Conservation (phyloP, 768 basidiomycete species). For the Pseudohyphozyma bogoriensis region DNA sequence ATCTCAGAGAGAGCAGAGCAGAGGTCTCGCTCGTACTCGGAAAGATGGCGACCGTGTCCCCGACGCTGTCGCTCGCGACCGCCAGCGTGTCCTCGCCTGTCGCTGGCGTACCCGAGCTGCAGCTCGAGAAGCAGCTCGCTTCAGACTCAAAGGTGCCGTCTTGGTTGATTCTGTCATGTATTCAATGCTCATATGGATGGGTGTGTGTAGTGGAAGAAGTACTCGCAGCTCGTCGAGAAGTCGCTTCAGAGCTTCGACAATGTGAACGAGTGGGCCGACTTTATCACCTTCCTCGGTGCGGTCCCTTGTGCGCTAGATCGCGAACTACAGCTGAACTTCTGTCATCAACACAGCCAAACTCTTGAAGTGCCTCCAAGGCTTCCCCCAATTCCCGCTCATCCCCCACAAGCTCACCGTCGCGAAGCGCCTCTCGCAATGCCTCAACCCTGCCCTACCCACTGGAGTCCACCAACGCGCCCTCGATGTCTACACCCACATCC, state of each 20-base stretch:
- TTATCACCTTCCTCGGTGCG: slow-evolving; percentile 94
- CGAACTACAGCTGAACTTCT: not conserved
- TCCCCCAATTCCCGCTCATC: slow-evolving; percentile 90
- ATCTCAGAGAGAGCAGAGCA: no score
- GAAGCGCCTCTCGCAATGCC: slow-evolving; percentile 87
- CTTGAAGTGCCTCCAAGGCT: slow-evolving; percentile 76
- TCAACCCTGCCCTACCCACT: slow-evolving; percentile 93
- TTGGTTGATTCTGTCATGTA: no score
- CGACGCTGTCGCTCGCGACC: no score
- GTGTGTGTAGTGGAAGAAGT: slow-evolving; percentile 55
- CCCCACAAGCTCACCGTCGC: slow-evolving; percentile 87
- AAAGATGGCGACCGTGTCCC: no score
- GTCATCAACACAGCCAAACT: slow-evolving; percentile 25
- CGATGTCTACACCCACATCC: slow-evolving; percentile 86
- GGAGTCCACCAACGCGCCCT: slow-evolving; percentile 94
- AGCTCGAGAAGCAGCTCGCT: no score
- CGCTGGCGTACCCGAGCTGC: no score
- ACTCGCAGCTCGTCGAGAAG: slow-evolving; percentile 80
- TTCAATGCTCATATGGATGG: no score
- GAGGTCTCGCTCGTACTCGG: no score
- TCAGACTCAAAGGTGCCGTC: no score
- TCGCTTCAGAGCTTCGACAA: slow-evolving; percentile 86
- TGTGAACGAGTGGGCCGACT: slow-evolving; percentile 99
- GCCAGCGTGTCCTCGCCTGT: no score
- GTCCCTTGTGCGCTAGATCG: slow-evolving; percentile 61